These are phyloP conservation scores for Dictyostelium discoideum DNA, from an alignment of 78 protist genomes.

Conservation along the genomic window DNA sequence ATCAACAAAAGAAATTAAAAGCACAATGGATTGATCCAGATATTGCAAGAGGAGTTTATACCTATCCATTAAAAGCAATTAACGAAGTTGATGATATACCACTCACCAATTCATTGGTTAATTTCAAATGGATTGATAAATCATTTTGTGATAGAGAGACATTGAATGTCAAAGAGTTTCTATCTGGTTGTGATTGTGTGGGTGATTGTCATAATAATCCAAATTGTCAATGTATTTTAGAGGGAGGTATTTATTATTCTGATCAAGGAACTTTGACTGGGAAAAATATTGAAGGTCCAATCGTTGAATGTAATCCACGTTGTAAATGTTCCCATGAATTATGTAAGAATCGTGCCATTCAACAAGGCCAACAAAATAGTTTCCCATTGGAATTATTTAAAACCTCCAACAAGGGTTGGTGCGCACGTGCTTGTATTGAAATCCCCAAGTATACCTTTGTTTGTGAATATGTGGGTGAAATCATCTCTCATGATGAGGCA, in stretches of 20 bases:
- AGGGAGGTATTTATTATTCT: not conserved
- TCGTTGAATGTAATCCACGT: constrained; percentile 79
- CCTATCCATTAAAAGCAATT: constrained; percentile 56
- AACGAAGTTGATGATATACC: constrained; percentile 64
- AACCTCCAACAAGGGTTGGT: constrained; percentile 80
- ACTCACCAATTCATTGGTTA: not conserved
- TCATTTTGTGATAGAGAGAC: constrained; percentile 3
- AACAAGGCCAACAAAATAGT: constrained; percentile 15
- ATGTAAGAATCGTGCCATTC: constrained; percentile 68
- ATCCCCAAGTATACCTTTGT: constrained; percentile 76
- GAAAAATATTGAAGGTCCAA: too few species aligned
- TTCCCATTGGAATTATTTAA: constrained; percentile 66
- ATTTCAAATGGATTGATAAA: constrained; percentile 28
- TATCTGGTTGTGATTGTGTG: constrained; percentile 36
- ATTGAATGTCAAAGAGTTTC: not conserved
- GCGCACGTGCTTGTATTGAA: constrained; percentile 42
- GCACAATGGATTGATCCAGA: constrained; percentile 28
- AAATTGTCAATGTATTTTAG: constrained; percentile 10
- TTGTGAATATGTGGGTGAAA: constrained; percentile 87
- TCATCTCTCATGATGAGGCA: constrained; percentile 73
- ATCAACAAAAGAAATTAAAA: not conserved
- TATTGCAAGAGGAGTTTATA: constrained; percentile 33
- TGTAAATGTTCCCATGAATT: constrained; percentile 43
- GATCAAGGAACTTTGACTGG: not conserved
- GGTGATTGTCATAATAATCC: constrained; percentile 42